phyloP scores from a whole-genome alignment of 2,329 filamentous ascomycete species.

The Grosmannia serpens region DNA sequence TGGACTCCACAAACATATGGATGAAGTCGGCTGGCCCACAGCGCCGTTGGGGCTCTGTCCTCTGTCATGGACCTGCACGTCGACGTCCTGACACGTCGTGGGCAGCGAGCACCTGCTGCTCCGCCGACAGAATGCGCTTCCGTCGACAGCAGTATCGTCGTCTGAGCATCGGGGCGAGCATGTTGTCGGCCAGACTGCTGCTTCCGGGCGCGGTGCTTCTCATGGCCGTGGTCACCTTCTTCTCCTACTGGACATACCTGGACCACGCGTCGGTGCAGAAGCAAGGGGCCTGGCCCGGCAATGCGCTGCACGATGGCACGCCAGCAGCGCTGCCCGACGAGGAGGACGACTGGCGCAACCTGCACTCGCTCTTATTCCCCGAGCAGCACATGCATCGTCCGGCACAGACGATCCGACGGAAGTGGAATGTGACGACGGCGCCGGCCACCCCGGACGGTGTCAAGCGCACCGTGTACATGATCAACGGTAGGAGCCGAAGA shows the following conservation, averaged over 20 bases:
- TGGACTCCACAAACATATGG: background rate
- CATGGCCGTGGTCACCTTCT: background rate
- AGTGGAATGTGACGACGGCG: constrained; percentile 3
- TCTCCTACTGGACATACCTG: background rate
- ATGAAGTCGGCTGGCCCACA: background rate
- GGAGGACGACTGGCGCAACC: background rate
- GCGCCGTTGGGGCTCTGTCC: background rate
- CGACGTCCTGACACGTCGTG: too few species aligned
- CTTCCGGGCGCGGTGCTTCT: background rate
- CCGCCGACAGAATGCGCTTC: background rate
- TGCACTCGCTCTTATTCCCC: background rate
- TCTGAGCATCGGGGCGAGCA: background rate
- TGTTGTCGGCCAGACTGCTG: background rate
- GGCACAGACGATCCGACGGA: background rate
- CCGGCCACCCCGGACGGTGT: constrained; percentile 3
- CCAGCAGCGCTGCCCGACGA: background rate
- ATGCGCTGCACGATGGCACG: background rate
- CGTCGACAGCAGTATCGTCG: background rate
- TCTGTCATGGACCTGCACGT: background rate
- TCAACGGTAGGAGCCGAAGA: background rate
- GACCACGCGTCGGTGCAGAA: background rate
- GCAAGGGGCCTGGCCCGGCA: background rate
- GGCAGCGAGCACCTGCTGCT: too few species aligned
- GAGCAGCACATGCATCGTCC: constrained; percentile 2
- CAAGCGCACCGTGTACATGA: background rate